Conservation (phyloP, 1,284 basidiomycete species). For the Ganoderma lingzhi region DNA sequence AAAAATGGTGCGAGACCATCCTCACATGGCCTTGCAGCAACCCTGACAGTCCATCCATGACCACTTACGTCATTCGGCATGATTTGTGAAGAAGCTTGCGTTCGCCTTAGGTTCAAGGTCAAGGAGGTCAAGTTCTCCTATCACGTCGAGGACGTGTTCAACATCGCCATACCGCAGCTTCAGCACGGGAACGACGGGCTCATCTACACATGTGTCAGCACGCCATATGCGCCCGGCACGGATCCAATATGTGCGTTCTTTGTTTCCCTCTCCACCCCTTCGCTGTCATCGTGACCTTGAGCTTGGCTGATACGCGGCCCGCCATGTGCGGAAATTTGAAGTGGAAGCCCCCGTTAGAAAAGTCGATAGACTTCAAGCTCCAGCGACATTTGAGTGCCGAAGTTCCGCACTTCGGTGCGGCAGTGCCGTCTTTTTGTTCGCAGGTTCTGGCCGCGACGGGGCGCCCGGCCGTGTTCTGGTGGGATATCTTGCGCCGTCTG, state of each 20-base stretch:
- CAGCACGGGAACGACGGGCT: constrained; percentile 97
- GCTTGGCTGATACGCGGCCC: constrained; percentile 16
- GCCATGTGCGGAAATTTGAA: constrained; percentile 75
- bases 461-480: no score
- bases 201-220: constrained; percentile 93
- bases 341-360: constrained; percentile 99
- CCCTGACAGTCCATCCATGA: constrained; percentile 83
- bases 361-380: constrained; percentile 97
- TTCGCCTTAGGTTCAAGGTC: constrained; percentile 72
- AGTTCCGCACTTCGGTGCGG: no score
- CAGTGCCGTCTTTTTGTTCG: no score
- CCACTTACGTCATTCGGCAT: constrained; percentile 11
- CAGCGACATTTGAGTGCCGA: no score
- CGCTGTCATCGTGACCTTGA: constrained; percentile 8
- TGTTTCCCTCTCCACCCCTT: constrained; percentile 2
- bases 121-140: constrained; percentile 94
- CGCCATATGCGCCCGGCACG: constrained; percentile 89
- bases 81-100: neutral
- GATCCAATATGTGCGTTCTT: constrained; percentile 86
- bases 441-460: no score
- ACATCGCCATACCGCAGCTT: constrained; percentile 85
- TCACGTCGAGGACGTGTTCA: constrained; percentile 86
- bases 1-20: constrained; percentile 74
- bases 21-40: constrained; percentile 66
- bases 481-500: no score